Evolutionary conservation across 305 asterid genomes (phyloP), one percentile per base, ranked within the genome.

Genomic region (Fraxinus sp.): DNA sequence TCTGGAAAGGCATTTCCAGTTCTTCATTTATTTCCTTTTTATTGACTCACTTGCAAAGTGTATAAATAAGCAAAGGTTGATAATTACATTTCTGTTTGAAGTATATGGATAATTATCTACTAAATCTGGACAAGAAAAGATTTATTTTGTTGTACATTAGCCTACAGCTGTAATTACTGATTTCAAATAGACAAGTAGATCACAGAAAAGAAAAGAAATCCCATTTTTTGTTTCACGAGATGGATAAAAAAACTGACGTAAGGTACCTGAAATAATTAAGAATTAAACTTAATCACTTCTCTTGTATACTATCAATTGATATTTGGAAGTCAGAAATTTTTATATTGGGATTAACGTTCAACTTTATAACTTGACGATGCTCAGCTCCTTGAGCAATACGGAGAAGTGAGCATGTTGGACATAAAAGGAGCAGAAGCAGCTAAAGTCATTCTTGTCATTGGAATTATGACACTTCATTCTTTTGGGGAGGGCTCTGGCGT

Each of bases 401-500:
- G 98, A 33, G 99, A 96, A 89, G 92, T 96, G 80, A 96, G 98
- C 87, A 96, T 96, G 99, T 87, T 96, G 91, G 99, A 96, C 89
- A 93, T 96, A 82, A 96, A 96, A 90, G 99, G 99, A 86, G 98
- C 98, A 52, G 99, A 96, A 46, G 99, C 99, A 85, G 82, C 97
- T 80, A 96, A 96, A 90, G 96, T 86, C 37, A 91, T 96, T 86
- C 98, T 96, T 84, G 97, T 96, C 22, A 97, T 96, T 83, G 99
- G 99, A 35, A 96, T 96, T 78, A 96, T 96, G 98, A 96, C 98
- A 36, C 98, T 96, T 83, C 99, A 96, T 92, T 96, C 99, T 82
- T 93, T 96, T 81, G 99, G 99, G 43, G 99, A 96, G 90, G 99
- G 99, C 46, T 94, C 99, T 77, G 99, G 99, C 32, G 99, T 96